These are phyloP conservation scores for Fusarium hainanense DNA, from an alignment of 2,329 filamentous ascomycete genomes.

Conservation along the genomic window DNA sequence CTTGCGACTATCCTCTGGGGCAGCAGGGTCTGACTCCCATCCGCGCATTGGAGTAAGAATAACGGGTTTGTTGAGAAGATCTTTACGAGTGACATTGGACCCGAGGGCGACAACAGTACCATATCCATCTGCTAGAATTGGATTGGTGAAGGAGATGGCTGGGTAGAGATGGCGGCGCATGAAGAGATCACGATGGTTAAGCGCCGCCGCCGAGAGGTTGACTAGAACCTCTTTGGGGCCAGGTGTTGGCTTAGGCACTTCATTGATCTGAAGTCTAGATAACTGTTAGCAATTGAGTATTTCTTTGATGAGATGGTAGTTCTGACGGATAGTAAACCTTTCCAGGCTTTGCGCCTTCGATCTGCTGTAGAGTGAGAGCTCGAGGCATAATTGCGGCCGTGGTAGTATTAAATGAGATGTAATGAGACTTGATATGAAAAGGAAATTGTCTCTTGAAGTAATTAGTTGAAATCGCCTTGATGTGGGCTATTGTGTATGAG, in stretches of 20 bases:
- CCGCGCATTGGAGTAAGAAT: slow-evolving; percentile 81
- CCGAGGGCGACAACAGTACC: slow-evolving; percentile 78
- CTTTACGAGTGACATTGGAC: slow-evolving; percentile 51
- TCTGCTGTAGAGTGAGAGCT: slow-evolving; percentile 72
- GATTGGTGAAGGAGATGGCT: slow-evolving; percentile 79
- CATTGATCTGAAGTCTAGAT: slow-evolving; percentile 67
- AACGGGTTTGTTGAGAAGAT: slow-evolving; percentile 73
- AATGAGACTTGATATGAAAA: background rate
- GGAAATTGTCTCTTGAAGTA: background rate
- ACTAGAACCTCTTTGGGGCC: slow-evolving; percentile 77
- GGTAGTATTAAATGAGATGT: background rate
- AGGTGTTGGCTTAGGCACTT: slow-evolving; percentile 71
- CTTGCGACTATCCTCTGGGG: slow-evolving; percentile 71
- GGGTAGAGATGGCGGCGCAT: slow-evolving; percentile 94
- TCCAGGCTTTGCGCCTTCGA: slow-evolving; percentile 82
- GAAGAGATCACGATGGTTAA: slow-evolving; percentile 97
- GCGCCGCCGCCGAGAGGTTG: slow-evolving; percentile 79
- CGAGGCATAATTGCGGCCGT: slow-evolving; percentile 56
- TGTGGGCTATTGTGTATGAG: background rate
- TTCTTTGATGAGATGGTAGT: background rate
- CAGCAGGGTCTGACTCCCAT: slow-evolving; percentile 77
- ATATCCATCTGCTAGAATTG: slow-evolving; percentile 84
- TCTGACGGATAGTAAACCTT: slow-evolving; percentile 84
- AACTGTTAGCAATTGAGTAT: slow-evolving; percentile 13
- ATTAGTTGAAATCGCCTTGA: background rate